Percentiles rank a stretch among this genome's conserved stretches.
These are phyloP conservation scores for Fraxinus floribunda DNA, from an alignment of 305 asterid species.

Conservation along the genomic window DNA sequence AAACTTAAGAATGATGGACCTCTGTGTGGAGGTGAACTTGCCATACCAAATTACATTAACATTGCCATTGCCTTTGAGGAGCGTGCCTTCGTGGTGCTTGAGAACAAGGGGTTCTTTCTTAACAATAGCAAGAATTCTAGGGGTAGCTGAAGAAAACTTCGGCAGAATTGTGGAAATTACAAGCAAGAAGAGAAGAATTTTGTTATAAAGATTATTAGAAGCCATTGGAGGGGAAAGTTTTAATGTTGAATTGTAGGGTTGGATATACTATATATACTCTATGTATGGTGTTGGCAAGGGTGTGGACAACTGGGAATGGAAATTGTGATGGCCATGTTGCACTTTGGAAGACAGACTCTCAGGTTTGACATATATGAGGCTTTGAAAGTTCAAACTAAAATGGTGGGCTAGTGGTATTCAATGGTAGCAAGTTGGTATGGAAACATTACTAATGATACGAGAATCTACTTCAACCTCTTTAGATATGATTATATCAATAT, in stretches of 20 bases:
- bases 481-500: too few relatives aligned
- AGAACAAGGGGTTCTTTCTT: conserved; percentile 31
- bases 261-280: neutral
- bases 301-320: conserved; percentile 13
- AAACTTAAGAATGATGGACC: conserved; percentile 37
- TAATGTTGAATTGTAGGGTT: neutral
- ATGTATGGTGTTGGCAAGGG: neutral
- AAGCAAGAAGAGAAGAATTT: conserved; percentile 11
- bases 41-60: conserved; percentile 56
- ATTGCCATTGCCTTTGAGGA: conserved; percentile 40
- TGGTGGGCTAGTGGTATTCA: neutral
- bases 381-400: neutral
- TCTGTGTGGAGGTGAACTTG: conserved; percentile 36
- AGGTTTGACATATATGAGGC: neutral
- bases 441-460: too few relatives aligned
- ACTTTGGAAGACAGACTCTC: neutral
- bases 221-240: conserved; percentile 19
- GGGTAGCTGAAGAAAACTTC: conserved; percentile 20
- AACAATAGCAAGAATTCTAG: conserved; percentile 44
- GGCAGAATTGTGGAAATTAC: conserved; percentile 18
- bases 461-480: too few relatives aligned
- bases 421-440: neutral
- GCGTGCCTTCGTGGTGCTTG: conserved; percentile 41
- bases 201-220: neutral
- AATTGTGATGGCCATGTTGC: conserved; percentile 15